A percentile compares a stretch with the other conserved stretches of the same genome.
These are phyloP conservation scores for Canavalia gladiata DNA, from an alignment of 306 rosid genomes.

Conservation along the genomic window DNA sequence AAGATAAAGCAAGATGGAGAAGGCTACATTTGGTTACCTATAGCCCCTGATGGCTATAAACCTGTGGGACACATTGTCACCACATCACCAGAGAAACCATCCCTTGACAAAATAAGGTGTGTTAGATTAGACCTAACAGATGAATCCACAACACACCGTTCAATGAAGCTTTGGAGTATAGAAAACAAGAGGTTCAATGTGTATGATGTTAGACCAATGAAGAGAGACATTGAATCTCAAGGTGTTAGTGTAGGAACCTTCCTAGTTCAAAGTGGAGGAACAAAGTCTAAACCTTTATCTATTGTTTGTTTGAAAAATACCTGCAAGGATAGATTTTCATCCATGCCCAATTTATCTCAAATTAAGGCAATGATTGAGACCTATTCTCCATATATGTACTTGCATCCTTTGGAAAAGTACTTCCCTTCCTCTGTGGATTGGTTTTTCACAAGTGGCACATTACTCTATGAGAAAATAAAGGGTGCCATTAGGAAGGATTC, in stretches of 20 bases:
- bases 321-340: slow-evolving; percentile 30
- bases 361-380: slow-evolving; percentile 55
- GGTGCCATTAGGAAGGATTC: slow-evolving; percentile 15
- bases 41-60: slow-evolving; percentile 70
- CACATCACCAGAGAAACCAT: slow-evolving; percentile 63
- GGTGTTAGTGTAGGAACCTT: slow-evolving; percentile 76
- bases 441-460: slow-evolving; percentile 77
- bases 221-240: slow-evolving; percentile 57
- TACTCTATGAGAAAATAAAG: slow-evolving; percentile 57
- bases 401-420: slow-evolving; percentile 70
- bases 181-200: slow-evolving; percentile 52
- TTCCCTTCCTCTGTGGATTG: slow-evolving; percentile 70
- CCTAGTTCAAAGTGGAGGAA: slow-evolving; percentile 55
- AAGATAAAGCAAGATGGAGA: slow-evolving; percentile 58
- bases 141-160: slow-evolving; percentile 53
- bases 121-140: slow-evolving; percentile 70
- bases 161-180: slow-evolving; percentile 67
- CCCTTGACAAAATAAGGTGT: slow-evolving; percentile 68
- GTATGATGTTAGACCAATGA: slow-evolving; percentile 58
- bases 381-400: slow-evolving; percentile 71
- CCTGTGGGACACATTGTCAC: slow-evolving; percentile 73
- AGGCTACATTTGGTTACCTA: slow-evolving; percentile 78
- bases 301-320: slow-evolving; percentile 71
- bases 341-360: slow-evolving; percentile 70
- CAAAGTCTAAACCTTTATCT: slow-evolving; percentile 19